These are phyloP conservation scores for Rubus parviflorus DNA, from an alignment of 306 rosid genomes.

Conservation along the genomic window DNA sequence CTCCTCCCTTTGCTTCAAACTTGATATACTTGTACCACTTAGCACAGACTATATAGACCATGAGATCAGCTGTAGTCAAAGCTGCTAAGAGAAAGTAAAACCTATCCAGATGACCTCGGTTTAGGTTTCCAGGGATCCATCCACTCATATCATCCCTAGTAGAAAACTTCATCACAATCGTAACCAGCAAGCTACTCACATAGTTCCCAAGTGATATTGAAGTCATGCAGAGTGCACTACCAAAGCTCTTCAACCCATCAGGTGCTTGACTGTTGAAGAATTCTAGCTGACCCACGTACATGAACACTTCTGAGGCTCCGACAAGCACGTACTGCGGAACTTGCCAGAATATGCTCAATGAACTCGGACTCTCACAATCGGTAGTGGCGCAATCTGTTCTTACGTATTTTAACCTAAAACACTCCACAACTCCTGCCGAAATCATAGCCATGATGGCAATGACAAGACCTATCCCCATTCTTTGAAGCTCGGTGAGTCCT, in stretches of 20 bases:
- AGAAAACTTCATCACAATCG: constrained; percentile 70
- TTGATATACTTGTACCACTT: constrained; percentile 68
- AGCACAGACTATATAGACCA: constrained; percentile 53
- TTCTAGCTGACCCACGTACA: constrained; percentile 80
- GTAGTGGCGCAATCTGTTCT: constrained; percentile 18
- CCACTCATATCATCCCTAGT: constrained; percentile 53
- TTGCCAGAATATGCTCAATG: constrained; percentile 73
- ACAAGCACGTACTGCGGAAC: constrained; percentile 64
- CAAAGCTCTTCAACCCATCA: constrained; percentile 78
- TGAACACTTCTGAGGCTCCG: constrained; percentile 84
- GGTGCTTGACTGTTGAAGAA: constrained; percentile 81
- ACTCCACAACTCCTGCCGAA: constrained; percentile 67
- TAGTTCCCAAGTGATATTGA: constrained; percentile 81
- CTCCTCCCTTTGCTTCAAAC: constrained; percentile 48
- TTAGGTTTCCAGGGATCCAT: constrained; percentile 79
- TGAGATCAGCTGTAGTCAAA: constrained; percentile 55
- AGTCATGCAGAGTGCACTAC: constrained; percentile 81
- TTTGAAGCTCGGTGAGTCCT: constrained; percentile 63
- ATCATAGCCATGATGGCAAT: constrained; percentile 64
- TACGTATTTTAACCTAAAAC: constrained; percentile 46
- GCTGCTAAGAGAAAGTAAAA: constrained; percentile 73
- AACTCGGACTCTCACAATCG: constrained; percentile 45
- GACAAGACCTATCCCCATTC: constrained; percentile 83
- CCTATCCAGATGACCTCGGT: constrained; percentile 65
- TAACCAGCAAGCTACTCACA: constrained; percentile 67